Evolutionary conservation across 306 rosid genomes (phyloP), one percentile per base, ranked within the genome.

Genomic region (Corylus avellana): DNA sequence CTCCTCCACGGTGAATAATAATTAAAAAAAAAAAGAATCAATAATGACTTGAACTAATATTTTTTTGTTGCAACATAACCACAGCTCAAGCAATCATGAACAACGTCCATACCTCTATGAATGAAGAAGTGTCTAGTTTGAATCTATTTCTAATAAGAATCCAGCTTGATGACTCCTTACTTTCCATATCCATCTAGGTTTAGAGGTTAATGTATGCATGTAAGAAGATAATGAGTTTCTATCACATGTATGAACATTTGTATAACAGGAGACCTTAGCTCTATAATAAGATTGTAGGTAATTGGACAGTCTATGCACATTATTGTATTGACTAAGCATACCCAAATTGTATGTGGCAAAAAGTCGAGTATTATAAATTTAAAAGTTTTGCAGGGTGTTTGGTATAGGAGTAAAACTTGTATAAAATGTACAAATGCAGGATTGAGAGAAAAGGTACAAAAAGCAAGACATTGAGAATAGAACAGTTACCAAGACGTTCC

Each of bases 401-500:
- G 69, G 49, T 77, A 55, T 46, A 20, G n/a, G 72, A 59, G 68
- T 47, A 35, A 61, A 78, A 72, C 22, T 73, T 47, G 70, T 47
- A 72, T 46, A 55, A 72, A 73, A 51, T 62, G 72, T 42, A 42
- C 7, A 67, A 67, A 61, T 80, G 27, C 32, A 17, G 67, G 54
- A 32, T 32, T 76, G 70, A 48, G 75, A 54, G 35, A 71, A 70
- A 42, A 59, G 42, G 64, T 54, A 75, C 80, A 79, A 44, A 68
- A 74, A 75, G 78, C 67, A 69, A 51, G 37, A 11, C 49, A 47
- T 12, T 17, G 20, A 78, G 29, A 18, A 68, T 76, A 56, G 69
- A 76, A 73, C 61, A 86, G 73, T 84, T 90, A 89, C 97, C 91
- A 27, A 81, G 88, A 11, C 91, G 97, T 69, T 90, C 95, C 76